Percentiles rank a stretch among this genome's conserved stretches.
These are phyloP conservation scores for Lactifluus subvellereus DNA, from an alignment of 768 basidiomycete genomes.

Conservation along the genomic window DNA sequence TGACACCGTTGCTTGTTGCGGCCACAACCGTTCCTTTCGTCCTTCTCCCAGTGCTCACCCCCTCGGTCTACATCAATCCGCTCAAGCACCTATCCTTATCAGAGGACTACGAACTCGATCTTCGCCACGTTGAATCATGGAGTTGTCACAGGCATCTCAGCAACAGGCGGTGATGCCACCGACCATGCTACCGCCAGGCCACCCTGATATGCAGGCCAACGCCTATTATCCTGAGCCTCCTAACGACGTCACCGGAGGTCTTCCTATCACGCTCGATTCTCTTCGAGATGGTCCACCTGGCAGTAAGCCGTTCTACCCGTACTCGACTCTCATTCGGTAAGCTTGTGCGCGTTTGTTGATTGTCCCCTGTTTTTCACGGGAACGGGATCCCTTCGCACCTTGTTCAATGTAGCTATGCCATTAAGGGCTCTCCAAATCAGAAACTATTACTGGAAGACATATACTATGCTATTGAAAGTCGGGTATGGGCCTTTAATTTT, in stretches of 20 bases:
- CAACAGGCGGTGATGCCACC: constrained; percentile 54
- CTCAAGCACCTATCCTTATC: background rate
- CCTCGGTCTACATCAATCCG: constrained; percentile 25
- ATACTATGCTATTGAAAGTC: constrained; percentile 86
- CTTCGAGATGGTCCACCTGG: constrained; percentile 83
- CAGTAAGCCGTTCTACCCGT: constrained; percentile 87
- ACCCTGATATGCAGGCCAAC: constrained; percentile 36
- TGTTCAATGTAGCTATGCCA: constrained; percentile 61
- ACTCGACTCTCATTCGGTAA: constrained; percentile 85
- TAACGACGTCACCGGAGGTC: constrained; percentile 74
- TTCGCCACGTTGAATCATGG: background rate
- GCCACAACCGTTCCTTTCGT: constrained; percentile 44
- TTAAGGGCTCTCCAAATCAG: constrained; percentile 86
- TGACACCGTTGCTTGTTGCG: constrained; percentile 16
- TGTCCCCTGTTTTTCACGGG: constrained; percentile 9
- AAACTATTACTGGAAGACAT: constrained; percentile 84
- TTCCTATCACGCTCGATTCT: constrained; percentile 83
- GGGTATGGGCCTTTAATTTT: constrained; percentile 46
- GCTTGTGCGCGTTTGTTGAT: constrained; percentile 29
- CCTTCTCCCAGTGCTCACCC: constrained; percentile 32
- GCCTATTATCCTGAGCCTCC: constrained; percentile 67
- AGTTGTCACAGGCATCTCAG: constrained; percentile 31
- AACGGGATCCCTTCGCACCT: background rate
- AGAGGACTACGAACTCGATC: background rate
- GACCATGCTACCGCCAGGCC: constrained; percentile 51